Evolutionary conservation across 331 rosid species (phyloP), one percentile per base, ranked within the genome.

Genomic region (Ulmus americana): DNA sequence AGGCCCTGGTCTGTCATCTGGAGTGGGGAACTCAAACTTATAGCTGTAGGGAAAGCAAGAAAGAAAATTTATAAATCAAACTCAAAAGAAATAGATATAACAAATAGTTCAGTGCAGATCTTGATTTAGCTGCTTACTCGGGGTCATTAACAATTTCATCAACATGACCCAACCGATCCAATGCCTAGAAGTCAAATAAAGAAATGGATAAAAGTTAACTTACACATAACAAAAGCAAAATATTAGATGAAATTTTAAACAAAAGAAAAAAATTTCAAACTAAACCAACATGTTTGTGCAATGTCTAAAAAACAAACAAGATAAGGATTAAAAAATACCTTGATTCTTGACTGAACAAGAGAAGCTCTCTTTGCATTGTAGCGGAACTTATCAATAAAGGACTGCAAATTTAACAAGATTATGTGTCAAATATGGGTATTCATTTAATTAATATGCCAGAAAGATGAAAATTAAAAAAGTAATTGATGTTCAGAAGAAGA

Each of bases 11-110:
- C 95, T 94, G 83, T 94, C 98, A 16, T 94, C 98, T 57, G 98
- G 98, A 71, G 97, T 94, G 62, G 98, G 98, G 82, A 94, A 94
- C 79, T 94, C 98, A 82, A 94, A 94, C 64, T 94, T 94, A 79
- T 94, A 94, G 88, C 98, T 94, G 81, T 76, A 87, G 9, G 61
- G 10, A 42, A 61, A 74, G 64, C 35, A 28, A 28, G 35, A 28
- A 28, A 28, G 62, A 47, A 45, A 16, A 45, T 68, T 47, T 53
- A 63, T 63, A 50, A 78, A 69, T 55, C 42, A 75, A 56, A 65
- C 13, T 49, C 8, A 52, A 40, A 73, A 73, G 43, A 41, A 61
- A 39, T 68, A 45, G 52, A 8, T 15, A 16, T 11, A 70, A 62
- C 13, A 64, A 14, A 22, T 58, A 64, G 45, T 10, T 16, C 38